Percentiles rank a stretch among this genome's conserved stretches.
phyloP scores from a whole-genome alignment of 768 basidiomycete species.

The Psilocybe cyanescens region DNA sequence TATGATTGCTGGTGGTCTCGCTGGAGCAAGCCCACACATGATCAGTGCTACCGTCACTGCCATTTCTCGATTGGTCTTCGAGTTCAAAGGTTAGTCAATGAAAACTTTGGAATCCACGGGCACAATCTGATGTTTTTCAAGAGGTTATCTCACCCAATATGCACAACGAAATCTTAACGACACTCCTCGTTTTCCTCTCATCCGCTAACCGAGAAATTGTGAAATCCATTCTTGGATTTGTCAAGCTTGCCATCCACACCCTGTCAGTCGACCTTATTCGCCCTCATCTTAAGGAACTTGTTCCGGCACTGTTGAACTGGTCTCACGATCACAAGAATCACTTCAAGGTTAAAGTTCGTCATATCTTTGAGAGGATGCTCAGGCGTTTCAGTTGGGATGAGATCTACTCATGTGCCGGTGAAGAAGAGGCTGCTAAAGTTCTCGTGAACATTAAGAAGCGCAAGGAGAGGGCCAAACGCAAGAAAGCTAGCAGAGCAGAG shows the following conservation, averaged over 20 bases:
- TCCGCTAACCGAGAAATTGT: slow-evolving; percentile 98
- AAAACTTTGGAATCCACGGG: background rate
- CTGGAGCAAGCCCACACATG: slow-evolving; percentile 95
- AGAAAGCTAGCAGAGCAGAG: slow-evolving; percentile 66
- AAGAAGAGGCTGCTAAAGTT: slow-evolving; percentile 87
- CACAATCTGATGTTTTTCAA: slow-evolving; percentile 28
- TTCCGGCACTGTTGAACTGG: slow-evolving; percentile 88
- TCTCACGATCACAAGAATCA: slow-evolving; percentile 99
- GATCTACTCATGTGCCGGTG: slow-evolving; percentile 72
- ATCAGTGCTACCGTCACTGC: slow-evolving; percentile 97
- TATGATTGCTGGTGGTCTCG: slow-evolving; percentile 94
- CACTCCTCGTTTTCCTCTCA: slow-evolving; percentile 87
- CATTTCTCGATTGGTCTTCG: slow-evolving; percentile 91
- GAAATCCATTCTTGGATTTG: slow-evolving; percentile 92
- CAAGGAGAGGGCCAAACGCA: slow-evolving; percentile 91
- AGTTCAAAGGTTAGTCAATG: slow-evolving; percentile 79
- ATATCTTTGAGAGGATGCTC: slow-evolving; percentile 96
- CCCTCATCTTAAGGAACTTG: slow-evolving; percentile 78
- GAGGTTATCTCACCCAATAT: slow-evolving; percentile 72
- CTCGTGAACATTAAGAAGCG: slow-evolving; percentile 94
- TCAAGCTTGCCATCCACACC: slow-evolving; percentile 92
- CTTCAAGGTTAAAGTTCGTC: slow-evolving; percentile 95
- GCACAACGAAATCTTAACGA: slow-evolving; percentile 84
- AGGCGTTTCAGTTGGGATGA: slow-evolving; percentile 89
- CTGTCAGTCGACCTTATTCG: slow-evolving; percentile 71